These are phyloP conservation scores for Agrocybe praecox DNA, from an alignment of 768 basidiomycete genomes.

Conservation along the genomic window DNA sequence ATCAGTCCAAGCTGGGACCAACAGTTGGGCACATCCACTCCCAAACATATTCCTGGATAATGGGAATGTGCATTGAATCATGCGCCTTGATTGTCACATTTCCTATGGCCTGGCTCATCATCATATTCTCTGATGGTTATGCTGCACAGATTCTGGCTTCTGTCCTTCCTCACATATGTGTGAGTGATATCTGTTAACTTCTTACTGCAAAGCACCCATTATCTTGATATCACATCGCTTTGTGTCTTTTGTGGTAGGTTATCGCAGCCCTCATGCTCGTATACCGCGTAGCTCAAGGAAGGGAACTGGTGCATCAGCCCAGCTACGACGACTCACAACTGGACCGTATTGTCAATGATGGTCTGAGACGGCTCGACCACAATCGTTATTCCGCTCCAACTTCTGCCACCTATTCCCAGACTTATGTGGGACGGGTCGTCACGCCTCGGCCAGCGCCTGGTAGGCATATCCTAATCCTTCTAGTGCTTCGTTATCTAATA, in stretches of 20 bases:
- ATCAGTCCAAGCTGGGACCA: constrained; percentile 7
- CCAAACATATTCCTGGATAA: constrained; percentile 8
- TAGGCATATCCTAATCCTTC: too few species aligned
- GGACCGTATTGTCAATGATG: neutral
- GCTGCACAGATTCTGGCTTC: neutral
- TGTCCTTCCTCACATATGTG: neutral
- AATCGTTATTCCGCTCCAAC: neutral
- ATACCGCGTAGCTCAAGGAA: neutral
- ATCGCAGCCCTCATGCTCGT: neutral
- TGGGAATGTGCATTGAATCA: constrained; percentile 16
- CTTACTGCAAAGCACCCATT: neutral
- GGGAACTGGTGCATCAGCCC: neutral
- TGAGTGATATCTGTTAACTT: neutral
- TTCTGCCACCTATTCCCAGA: too few species aligned
- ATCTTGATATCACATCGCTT: neutral
- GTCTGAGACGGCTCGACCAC: neutral
- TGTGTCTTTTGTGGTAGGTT: neutral
- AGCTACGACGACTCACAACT: neutral
- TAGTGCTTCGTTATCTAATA: too few species aligned
- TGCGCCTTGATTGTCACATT: constrained; percentile 13
- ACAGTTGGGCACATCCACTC: constrained; percentile 1
- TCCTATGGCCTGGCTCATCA: constrained; percentile 5
- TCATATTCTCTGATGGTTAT: neutral
- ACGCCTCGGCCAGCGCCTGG: too few species aligned
- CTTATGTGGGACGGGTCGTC: too few species aligned